Percentiles rank a stretch among this genome's conserved stretches.
These are phyloP conservation scores for Asparagopsis taxiformis DNA, from an alignment of 31 red algal genomes.

Conservation along the genomic window DNA sequence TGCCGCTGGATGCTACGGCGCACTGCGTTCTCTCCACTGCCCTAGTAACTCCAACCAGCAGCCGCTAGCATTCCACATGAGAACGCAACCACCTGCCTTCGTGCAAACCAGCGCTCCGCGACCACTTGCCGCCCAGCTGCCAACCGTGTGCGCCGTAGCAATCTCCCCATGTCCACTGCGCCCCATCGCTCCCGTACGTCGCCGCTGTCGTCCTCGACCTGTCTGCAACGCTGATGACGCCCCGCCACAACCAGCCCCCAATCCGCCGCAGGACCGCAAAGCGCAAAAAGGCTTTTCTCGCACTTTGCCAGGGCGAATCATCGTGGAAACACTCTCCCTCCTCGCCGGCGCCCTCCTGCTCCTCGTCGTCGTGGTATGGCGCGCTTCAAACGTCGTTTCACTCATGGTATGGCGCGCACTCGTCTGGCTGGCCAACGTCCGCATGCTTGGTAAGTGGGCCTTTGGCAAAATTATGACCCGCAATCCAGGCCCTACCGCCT, in stretches of 20 bases:
- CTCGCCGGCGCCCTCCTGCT: constrained; percentile 4
- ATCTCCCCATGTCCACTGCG: too few species aligned
- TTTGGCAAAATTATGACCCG: background rate
- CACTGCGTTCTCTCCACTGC: too few species aligned
- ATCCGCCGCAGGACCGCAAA: background rate
- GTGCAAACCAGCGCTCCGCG: too few species aligned
- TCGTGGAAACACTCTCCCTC: constrained; percentile 16
- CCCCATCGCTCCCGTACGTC: too few species aligned
- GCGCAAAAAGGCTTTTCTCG: background rate
- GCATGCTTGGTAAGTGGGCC: constrained; percentile 14
- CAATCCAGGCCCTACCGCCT: background rate
- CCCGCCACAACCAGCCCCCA: background rate
- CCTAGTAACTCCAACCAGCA: too few species aligned
- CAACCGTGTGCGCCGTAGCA: too few species aligned
- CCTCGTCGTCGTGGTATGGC: constrained; percentile 22
- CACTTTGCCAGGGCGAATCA: background rate
- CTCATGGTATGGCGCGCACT: constrained; percentile 7
- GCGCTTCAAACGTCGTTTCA: constrained; percentile 21
- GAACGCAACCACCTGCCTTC: too few species aligned
- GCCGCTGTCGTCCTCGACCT: too few species aligned
- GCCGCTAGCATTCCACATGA: too few species aligned
- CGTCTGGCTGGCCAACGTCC: constrained; percentile 9
- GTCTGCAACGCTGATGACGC: background rate
- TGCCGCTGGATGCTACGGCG: too few species aligned
- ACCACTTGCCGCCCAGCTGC: too few species aligned